Percentiles rank a stretch among this genome's conserved stretches.
These are phyloP conservation scores for Trichophyton schoenleinii DNA, from an alignment of 2,329 filamentous ascomycete species.

Conservation along the genomic window DNA sequence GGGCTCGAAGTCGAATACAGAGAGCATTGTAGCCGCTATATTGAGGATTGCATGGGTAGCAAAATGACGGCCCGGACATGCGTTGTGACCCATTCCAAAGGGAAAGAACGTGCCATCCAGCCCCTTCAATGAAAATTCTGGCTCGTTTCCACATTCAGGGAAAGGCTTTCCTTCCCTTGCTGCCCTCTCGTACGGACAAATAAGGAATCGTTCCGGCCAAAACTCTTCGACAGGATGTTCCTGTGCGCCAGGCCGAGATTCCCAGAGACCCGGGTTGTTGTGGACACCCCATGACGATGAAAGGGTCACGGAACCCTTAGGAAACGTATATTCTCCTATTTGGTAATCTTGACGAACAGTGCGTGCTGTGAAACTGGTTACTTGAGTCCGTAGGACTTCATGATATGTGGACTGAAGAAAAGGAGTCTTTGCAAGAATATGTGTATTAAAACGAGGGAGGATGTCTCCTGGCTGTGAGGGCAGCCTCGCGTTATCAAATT, in stretches of 20 bases:
- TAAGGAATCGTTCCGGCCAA: neutral
- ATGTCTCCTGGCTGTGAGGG: neutral
- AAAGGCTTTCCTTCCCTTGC: neutral
- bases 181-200: neutral
- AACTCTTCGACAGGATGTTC: neutral
- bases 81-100: conserved; percentile 22
- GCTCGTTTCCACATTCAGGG: neutral
- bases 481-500: neutral
- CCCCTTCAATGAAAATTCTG: neutral
- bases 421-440: neutral
- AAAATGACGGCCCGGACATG: conserved; percentile 26
- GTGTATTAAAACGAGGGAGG: neutral
- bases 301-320: neutral
- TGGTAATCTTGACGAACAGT: neutral
- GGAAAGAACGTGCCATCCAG: conserved; percentile 9
- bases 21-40: neutral
- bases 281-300: neutral
- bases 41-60: conserved; percentile 11
- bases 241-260: neutral
- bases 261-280: neutral
- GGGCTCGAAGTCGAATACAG: neutral
- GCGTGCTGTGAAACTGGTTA: neutral
- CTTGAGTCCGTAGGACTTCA: neutral
- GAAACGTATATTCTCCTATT: neutral
- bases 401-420: neutral